Evolutionary conservation across 495 filamentous ascomycete genomes (phyloP), one percentile per base, ranked within the genome.

Genomic region (Hypoxylon perforatum): DNA sequence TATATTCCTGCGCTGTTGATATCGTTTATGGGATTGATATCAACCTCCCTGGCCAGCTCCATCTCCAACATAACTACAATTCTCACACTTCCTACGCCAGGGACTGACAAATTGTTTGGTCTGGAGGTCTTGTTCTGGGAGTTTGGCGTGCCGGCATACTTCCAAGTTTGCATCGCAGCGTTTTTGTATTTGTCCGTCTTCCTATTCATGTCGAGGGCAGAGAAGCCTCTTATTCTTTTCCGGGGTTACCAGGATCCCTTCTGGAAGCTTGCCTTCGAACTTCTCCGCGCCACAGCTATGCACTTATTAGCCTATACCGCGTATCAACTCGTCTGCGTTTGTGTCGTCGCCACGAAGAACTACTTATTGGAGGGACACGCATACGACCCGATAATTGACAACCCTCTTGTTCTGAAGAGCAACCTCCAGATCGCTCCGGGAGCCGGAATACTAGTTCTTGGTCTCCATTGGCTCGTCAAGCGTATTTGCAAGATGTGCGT

Each of bases 271-370:
- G 23, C 28, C 0, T 49, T 44, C 36, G 49, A 71, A 2, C 64
- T 73, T 25, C 46, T 71, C 21, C 68, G 71, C 25, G 71, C 71
- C 8, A 69, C 64, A 0, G 33, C 61, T 1, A 61, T 63, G 54
- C 71, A 73, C 17, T 21, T 73, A 8, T 28, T 73, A n/a, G 47
- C 71, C 17, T 71, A 71, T 23, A 73, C 67, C 4, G 67, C 64
- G 0, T 71, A 73, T 41, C 71, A 73, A 17, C 8, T 71, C 1
- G 54, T 56, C n/a, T 67, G 36, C 9, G 15, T 56, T 10, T 36
- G 33, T 25, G 44, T 63, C 4, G 22, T 28, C 7, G 28, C 42
- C 3, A 14, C 30, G 17, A 45, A 46, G 10, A 4, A 28, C 0
- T 35, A 11, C 12, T 28, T 12, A 44, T 30, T 18, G 4, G 10